Conservation (phyloP, 2,329 filamentous ascomycete genomes). For the Hirsutella minnesotensis region DNA sequence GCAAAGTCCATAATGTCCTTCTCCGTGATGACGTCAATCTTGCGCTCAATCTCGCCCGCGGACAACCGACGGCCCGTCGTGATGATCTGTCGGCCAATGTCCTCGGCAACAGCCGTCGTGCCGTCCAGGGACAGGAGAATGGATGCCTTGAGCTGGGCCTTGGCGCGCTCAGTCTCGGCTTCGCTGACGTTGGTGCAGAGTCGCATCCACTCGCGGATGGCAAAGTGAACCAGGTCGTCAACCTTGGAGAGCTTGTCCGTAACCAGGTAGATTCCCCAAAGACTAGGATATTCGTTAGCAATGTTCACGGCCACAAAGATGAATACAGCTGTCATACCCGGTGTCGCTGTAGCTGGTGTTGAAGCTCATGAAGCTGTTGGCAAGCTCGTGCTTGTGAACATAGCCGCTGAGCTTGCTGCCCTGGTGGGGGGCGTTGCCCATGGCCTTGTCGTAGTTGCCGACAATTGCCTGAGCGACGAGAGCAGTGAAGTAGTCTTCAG, state of each 20-base stretch:
- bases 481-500: slow-evolving; percentile 97
- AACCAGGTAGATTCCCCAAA: slow-evolving; percentile 99
- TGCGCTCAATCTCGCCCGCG: slow-evolving; percentile 88
- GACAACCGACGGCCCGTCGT: slow-evolving; percentile 87
- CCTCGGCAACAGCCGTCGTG: slow-evolving; percentile 93
- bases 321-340: slow-evolving; percentile 52
- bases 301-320: not conserved
- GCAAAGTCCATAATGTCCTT: slow-evolving; percentile 98
- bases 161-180: slow-evolving; percentile 93
- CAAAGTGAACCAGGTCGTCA: slow-evolving; percentile 96
- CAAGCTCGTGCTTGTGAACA: slow-evolving; percentile 86
- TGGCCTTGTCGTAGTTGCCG: slow-evolving; percentile 98
- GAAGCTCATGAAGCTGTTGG: slow-evolving; percentile 99
- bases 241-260: slow-evolving; percentile 78
- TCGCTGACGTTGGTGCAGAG: slow-evolving; percentile 79
- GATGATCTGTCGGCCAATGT: slow-evolving; percentile 96
- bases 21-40: slow-evolving; percentile 78
- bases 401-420: slow-evolving; percentile 96
- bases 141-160: slow-evolving; percentile 97
- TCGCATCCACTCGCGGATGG: slow-evolving; percentile 95
- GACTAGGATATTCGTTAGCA: slow-evolving; percentile 40
- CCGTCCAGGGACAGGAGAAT: slow-evolving; percentile 95
- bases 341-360: slow-evolving; percentile 99
- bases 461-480: slow-evolving; percentile 97
- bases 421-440: slow-evolving; percentile 94